These are phyloP conservation scores for Cerioporus squamosus DNA, from an alignment of 1,284 basidiomycete species.

Conservation along the genomic window DNA sequence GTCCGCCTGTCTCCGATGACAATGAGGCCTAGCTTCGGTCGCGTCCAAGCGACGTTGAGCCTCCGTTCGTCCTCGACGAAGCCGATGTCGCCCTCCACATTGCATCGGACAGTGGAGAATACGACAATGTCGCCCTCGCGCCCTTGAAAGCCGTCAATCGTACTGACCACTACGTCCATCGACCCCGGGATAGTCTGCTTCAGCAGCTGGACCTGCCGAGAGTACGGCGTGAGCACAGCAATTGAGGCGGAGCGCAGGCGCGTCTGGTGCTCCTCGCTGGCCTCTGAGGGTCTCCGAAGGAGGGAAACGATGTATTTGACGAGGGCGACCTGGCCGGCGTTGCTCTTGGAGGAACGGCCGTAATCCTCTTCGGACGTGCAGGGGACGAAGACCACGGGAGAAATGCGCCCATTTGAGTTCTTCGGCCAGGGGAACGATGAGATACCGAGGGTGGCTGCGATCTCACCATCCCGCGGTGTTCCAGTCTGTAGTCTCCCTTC, in stretches of 20 bases:
- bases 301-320: conserved; percentile 48
- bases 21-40: conserved; percentile 65
- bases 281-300: conserved; percentile 34
- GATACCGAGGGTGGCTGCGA: conserved; percentile 43
- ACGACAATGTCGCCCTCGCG: conserved; percentile 75
- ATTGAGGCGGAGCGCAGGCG: conserved; percentile 39
- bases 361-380: conserved; percentile 62
- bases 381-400: conserved; percentile 61
- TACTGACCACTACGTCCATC: conserved; percentile 48
- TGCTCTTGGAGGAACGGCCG: conserved; percentile 63
- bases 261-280: conserved; percentile 13
- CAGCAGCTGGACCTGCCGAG: conserved; percentile 54
- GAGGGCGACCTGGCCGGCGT: conserved; percentile 58
- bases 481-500: conserved; percentile 54
- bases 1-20: conserved; percentile 69
- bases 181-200: conserved; percentile 44
- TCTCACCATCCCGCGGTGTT: conserved; percentile 41
- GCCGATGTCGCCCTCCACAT: conserved; percentile 61
- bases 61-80: conserved; percentile 72
- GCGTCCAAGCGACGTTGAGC: conserved; percentile 79
- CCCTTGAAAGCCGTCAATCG: conserved; percentile 79
- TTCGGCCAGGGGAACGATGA: conserved; percentile 62
- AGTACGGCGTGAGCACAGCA: conserved; percentile 63
- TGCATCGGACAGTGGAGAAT: conserved; percentile 73
- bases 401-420: conserved; percentile 30